Base-by-base conservation (phyloP, 345 rosid species). In the Noccaea caerulescens region DNA sequence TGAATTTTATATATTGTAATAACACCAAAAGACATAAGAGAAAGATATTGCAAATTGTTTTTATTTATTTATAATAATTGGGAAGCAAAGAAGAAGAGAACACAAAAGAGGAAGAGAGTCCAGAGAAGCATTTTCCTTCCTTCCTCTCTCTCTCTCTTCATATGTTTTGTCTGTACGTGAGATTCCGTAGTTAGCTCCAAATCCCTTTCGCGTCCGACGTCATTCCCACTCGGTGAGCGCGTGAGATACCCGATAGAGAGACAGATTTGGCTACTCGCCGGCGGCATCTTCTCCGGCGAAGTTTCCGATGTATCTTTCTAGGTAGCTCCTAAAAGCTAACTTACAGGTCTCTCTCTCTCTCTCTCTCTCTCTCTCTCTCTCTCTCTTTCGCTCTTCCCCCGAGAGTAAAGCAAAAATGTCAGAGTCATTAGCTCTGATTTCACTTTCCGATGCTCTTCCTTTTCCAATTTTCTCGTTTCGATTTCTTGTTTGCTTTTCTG, bases 351-450 rank as follows among this genome's bases (percentile, higher is more conserved):
- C 18, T 43, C 44, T 13, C 45, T 57, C 61, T 42, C 52, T 65
- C 30, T 38, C 38, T 52, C 3, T 46, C 9, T 14, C 62, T 55
- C 68, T 67, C n/a, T n/a, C 42, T 45, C 12, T 39, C 61, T 42
- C 52, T 65, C 30, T 38, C 38, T 52, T 5, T 46, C 9, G 30
- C 62, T 55, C 68, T 67, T 41, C 27, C 61, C 59, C 54, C 46
- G 56, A 39, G 43, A 42, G 9, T 56, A 16, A 60, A 39, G 23
- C 39, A 46, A 14, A 49, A 12, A 44, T 65, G 68, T 69, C 61
- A 38, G 50, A 9, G 53, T 10, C 32, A 44, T 63, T 66, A 49
- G 49, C 59, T 72, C 76, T 73, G 77, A 74, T 77, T 81, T 63
- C 58, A 62, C 62, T 77, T 53, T 61, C 45, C 44, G 13, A 47